These are phyloP conservation scores for Ichthyophonus hoferi DNA, from an alignment of 208 protist species.

Conservation along the genomic window DNA sequence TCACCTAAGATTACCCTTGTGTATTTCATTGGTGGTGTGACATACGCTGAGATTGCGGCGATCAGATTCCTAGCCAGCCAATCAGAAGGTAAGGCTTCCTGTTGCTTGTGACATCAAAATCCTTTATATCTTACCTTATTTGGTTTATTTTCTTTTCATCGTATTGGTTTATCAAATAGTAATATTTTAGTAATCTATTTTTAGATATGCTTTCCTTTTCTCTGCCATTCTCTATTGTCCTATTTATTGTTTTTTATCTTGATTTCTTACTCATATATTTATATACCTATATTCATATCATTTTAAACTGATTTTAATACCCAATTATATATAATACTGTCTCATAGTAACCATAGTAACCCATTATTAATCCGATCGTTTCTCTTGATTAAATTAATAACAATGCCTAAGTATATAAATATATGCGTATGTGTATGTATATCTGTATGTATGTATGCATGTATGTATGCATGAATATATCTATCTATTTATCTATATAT, in stretches of 20 bases:
- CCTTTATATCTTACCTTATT: background rate
- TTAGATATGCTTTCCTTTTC: background rate
- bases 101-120: too few species aligned
- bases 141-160: background rate
- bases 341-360: too few species aligned
- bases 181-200: background rate
- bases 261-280: background rate
- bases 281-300: background rate
- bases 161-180: background rate
- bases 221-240: background rate
- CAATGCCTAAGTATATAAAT: background rate
- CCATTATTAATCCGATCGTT: too few species aligned
- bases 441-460: background rate
- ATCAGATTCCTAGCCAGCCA: constrained; percentile 39
- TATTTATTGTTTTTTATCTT: background rate
- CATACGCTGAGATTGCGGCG: constrained; percentile 41
- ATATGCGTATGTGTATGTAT: background rate
- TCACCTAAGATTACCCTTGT: constrained; percentile 37
- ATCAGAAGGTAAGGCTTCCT: background rate
- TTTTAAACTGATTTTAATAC: background rate
- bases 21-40: constrained; percentile 36
- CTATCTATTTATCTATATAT: background rate
- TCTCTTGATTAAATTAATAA: background rate
- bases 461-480: background rate
- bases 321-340: too few species aligned